Base-by-base conservation (phyloP, 176 grass and related monocot genomes). In the Juncus effusus region DNA sequence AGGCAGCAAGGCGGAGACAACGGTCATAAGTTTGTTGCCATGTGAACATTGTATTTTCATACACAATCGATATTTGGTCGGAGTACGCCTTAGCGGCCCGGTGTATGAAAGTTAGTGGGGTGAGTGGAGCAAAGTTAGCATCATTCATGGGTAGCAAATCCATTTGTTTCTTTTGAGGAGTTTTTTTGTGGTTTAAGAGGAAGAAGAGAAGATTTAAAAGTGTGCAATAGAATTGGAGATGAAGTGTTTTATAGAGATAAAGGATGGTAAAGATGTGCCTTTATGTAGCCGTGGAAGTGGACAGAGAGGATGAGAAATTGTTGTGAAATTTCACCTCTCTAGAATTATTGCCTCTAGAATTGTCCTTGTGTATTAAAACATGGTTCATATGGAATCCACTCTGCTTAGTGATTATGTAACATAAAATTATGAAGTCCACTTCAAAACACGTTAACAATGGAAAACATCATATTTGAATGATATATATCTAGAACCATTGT, bases 11-110 rank as follows among this genome's bases (percentile, higher is more conserved):
- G 51, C 80, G 74, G n/a, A 52, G 7, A 55, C 80, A 83, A 9
- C 80, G 74, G 5, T 78, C 40, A 38, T 83, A 57, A 35, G 80
- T 83, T 55, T 83, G 60, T 3, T 56, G 62, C 80, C 80, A 83
- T 0, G 74, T 83, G 80, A 78, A 83, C 2, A 2, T 7, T 11
- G 40, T 73, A 41, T 4, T 2, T 44, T 76, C 80, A 61, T 40
- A 83, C 5, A 83, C 11, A 45, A 83, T 0, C 0, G 80, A 83
- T 53, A 61, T 64, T 2, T 61, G 80, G 59, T 83, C 74, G 41
- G 66, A 59, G 35, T 83, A 83, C 5, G 73, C 80, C 39, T 35
- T 8, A 9, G 74, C 80, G 10, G 80, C 80, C 14, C 74, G 49
- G 0, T 37, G 41, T 12, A 83, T 56, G 74, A 83, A 83, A 54